Base-by-base conservation (phyloP, 148 eudicot genomes). In the Camellia sinensis region DNA sequence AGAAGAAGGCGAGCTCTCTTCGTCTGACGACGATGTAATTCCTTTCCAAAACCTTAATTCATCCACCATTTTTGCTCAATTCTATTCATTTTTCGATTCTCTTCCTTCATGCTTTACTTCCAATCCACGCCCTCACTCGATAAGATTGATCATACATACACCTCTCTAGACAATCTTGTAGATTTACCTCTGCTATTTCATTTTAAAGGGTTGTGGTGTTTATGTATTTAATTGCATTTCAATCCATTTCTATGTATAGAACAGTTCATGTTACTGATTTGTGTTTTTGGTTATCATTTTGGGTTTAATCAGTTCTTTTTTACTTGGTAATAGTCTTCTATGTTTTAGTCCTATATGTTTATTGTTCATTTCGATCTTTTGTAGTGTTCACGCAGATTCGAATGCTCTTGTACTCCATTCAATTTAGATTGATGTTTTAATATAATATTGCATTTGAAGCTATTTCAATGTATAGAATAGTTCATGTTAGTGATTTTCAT, bases 1-100 rank as follows among this genome's bases (percentile, higher is more conserved):
- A 79, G 86, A 86, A 75, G 86, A 86, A 78, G 86, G 88, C 77
- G 88, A 86, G 79, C 84, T 86, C 60, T 78, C 80, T 66, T 74
- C 88, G 1, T 82, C 78, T 0, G 84, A 81, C 41, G 81, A 74
- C 63, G 84, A 86, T 29, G 86, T 85, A 86, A 67, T 61, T 67
- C 50, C 41, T 18, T 64, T 77, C 13, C 4, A 2, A 71, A 77
- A 78, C 66, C 70, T 57, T 73, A 46, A 73, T 52, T 63, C n/a
- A 43, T 61, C 3, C 60, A n/a, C 19, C 45, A 37, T 22, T 6
- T 3, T 29, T 15, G 64, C 64, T 40, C 44, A 3, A 37, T 48
- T 53, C 44, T 29, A 5, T 40, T 67, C 46, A 9, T 8, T 18
- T 52, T 7, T 48, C 9, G 43, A 45, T 43, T 6, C 37, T 52